Evolutionary conservation across 1,139 yeast genomes (phyloP), one percentile per base, ranked within the genome.

Genomic region (Yamadazyma mexicana): DNA sequence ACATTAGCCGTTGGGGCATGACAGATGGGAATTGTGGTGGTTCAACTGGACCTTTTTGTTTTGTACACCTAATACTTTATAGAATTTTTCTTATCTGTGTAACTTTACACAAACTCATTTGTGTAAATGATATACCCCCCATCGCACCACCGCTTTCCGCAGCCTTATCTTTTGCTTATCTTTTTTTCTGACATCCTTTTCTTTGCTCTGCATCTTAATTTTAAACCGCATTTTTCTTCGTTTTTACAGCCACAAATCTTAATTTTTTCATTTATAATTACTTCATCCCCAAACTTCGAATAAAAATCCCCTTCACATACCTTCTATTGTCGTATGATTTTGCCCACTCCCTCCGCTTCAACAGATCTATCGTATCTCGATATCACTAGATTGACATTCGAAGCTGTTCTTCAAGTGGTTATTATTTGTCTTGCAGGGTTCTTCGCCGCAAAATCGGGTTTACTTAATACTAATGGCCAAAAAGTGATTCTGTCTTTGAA

Each of bases 371-470:
- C 86, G 11, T 80, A 79, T 50, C 53, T 62, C 22, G 75, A 75
- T 42, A 79, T 86, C 43, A 63, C 87, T 18, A 75, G 75, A 45
- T 68, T 85, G 39, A 83, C 94, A 2, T 79, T 86, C 49, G 87
- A 86, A 62, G 92, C 94, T 1, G 89, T 85, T 20, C 60, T 83
- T 38, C 88, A 85, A 58, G 91, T 87, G 36, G 86, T 86, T 33
- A 68, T 84, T 34, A 79, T 86, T 31, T 83, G 92, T 52, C 56
- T 80, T 33, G 78, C 86, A 16, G 95, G 95, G 18, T 85, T 77
- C 53, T 56, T 82, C 53, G 84, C 87, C 3, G 87, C 92, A 22
- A 68, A 71, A 43, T 55, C 74, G 3, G 83, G 86, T 2, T 62
- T 83, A 31, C 70, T 86, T 35, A 75, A 73, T 42, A 68, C 79